Conservation (phyloP, 2,329 filamentous ascomycete species). For the Beauveria sp. region DNA sequence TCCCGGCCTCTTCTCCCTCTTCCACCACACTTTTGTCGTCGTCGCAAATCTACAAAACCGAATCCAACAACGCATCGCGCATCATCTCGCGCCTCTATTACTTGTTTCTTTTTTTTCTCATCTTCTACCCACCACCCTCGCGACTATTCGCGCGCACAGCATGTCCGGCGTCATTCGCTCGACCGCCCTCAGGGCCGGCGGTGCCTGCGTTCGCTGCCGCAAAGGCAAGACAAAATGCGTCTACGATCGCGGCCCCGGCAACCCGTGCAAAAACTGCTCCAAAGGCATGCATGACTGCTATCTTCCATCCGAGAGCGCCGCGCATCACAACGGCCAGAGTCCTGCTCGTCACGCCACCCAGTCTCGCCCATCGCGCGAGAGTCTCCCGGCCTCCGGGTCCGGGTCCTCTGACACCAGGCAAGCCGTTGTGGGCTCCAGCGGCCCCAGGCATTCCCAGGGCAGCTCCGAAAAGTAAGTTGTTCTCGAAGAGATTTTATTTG, state of each 20-base stretch:
- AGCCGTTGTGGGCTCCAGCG: constrained; percentile 32
- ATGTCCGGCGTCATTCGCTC: constrained; percentile 47
- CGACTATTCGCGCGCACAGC: constrained; percentile 6
- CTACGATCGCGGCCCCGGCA: constrained; percentile 54
- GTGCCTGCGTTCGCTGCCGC: constrained; percentile 54
- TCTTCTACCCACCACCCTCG: neutral
- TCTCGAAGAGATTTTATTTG: neutral
- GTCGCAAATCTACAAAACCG: neutral
- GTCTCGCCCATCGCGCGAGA: constrained; percentile 46
- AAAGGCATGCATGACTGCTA: constrained; percentile 59
- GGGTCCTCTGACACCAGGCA: constrained; percentile 39
- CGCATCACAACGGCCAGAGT: constrained; percentile 51
- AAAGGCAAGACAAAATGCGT: constrained; percentile 59
- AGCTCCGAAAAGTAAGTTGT: constrained; percentile 48
- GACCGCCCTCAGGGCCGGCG: constrained; percentile 52
- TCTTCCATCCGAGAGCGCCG: constrained; percentile 51
- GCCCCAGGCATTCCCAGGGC: constrained; percentile 39
- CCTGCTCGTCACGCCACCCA: constrained; percentile 41
- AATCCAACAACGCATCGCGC: neutral
- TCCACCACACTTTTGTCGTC: neutral
- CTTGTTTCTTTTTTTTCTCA: neutral
- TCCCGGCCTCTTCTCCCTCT: neutral
- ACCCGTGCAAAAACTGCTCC: constrained; percentile 56
- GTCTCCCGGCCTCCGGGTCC: constrained; percentile 43
- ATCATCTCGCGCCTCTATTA: neutral